These are phyloP conservation scores for Suillus tomentosus DNA, from an alignment of 768 basidiomycete genomes.

Conservation along the genomic window DNA sequence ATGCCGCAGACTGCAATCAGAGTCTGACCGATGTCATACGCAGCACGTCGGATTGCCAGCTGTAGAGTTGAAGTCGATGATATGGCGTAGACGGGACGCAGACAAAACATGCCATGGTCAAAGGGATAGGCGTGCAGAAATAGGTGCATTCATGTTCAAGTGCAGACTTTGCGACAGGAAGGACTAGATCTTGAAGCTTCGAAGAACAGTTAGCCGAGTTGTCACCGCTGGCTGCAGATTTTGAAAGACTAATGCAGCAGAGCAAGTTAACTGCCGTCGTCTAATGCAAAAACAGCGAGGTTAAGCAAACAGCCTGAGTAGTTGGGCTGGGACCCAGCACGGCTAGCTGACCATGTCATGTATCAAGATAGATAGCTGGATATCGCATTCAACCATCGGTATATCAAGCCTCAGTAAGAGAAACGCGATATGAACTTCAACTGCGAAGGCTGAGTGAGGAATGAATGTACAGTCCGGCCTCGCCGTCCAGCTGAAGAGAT, in stretches of 20 bases:
- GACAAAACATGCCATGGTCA: too few relatives aligned
- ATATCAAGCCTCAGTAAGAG: too few relatives aligned
- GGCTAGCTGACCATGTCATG: too few relatives aligned
- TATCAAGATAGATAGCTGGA: too few relatives aligned
- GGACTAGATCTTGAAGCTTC: neutral
- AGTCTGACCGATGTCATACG: too few relatives aligned
- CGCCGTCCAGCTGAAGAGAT: neutral
- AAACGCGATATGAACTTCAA: too few relatives aligned
- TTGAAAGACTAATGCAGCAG: conserved; percentile 3
- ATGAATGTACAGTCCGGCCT: neutral
- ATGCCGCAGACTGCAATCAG: too few relatives aligned
- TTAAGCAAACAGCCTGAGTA: neutral
- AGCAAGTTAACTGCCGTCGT: neutral
- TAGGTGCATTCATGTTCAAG: neutral
- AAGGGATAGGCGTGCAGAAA: neutral
- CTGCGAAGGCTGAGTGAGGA: too few relatives aligned
- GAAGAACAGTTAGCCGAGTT: neutral
- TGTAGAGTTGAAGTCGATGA: too few relatives aligned
- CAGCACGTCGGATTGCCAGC: too few relatives aligned
- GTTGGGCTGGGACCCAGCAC: neutral
- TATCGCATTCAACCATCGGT: too few relatives aligned
- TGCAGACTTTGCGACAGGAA: neutral
- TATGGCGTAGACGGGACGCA: neutral
- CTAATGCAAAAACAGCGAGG: too few relatives aligned
- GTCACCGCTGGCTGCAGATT: conserved; percentile 11